A percentile compares a stretch with the other conserved stretches of the same genome.
Conservation (phyloP, 768 basidiomycete species). For the Hygrophorus pudorinus region DNA sequence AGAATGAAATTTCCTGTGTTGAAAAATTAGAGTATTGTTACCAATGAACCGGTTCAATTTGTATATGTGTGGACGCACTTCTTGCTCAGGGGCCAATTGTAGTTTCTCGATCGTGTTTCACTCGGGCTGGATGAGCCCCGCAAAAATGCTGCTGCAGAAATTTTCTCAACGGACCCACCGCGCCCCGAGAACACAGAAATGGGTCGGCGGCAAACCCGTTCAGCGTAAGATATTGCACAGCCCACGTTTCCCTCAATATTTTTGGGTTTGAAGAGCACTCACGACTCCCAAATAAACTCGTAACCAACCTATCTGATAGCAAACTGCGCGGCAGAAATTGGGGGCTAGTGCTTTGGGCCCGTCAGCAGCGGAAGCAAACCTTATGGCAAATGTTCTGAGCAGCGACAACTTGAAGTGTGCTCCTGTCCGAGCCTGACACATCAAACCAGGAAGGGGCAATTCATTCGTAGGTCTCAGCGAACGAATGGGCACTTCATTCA, state of each 20-base stretch:
- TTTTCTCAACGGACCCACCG: too few species aligned
- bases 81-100: not conserved
- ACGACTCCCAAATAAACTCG: too few species aligned
- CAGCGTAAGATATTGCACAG: not conserved
- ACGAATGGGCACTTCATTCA: constrained; percentile 16
- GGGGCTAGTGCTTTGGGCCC: constrained; percentile 3
- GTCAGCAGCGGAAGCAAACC: constrained; percentile 28
- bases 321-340: not conserved
- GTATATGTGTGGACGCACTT: constrained; percentile 25
- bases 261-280: too few species aligned
- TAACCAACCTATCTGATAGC: too few species aligned
- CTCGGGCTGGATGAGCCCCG: constrained; percentile 2
- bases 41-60: constrained; percentile 28
- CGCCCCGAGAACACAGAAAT: too few species aligned
- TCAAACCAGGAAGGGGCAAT: constrained; percentile 13
- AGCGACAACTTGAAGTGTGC: constrained; percentile 22
- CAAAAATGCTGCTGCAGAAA: not conserved
- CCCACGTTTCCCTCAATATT: too few species aligned
- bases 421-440: constrained; percentile 16
- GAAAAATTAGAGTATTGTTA: constrained; percentile 17
- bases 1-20: too few species aligned
- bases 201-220: not conserved
- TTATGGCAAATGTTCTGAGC: constrained; percentile 17
- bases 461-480: constrained; percentile 15
- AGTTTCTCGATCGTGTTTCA: constrained; percentile 41